A percentile compares a stretch with the other conserved stretches of the same genome.
Evolutionary conservation across 2,329 filamentous ascomycete genomes (phyloP).

Genomic region (Calonectria hawksworthii): DNA sequence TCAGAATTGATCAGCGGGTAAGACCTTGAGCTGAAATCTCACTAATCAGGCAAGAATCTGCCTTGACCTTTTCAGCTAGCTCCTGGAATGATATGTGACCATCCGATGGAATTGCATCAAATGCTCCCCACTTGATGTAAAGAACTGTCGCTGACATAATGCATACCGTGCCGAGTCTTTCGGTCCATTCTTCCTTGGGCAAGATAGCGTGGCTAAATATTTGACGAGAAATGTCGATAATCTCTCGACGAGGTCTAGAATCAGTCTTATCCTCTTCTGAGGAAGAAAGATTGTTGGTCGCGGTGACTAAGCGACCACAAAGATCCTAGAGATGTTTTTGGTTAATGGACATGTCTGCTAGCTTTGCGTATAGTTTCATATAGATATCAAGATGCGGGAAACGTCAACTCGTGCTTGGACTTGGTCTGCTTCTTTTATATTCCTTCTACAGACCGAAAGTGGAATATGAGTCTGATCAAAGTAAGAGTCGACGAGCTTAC

Average conservation of each 20-base stretch:
- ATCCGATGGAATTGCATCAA: conserved; percentile 48
- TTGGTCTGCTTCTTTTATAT: background rate
- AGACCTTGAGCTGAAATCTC: background rate
- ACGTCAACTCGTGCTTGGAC: background rate
- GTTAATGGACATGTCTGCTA: conserved; percentile 1
- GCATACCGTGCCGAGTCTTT: conserved; percentile 14
- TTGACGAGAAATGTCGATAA: conserved; percentile 5
- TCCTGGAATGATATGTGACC: conserved; percentile 45
- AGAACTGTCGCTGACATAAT: conserved; percentile 41
- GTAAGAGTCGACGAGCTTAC: too few species aligned
- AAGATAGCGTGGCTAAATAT: conserved; percentile 17
- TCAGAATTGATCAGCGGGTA: background rate
- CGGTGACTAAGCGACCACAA: background rate
- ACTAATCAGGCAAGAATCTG: conserved; percentile 46
- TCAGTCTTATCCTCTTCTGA: background rate
- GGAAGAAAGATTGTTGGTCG: conserved; percentile 3
- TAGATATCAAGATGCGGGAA: background rate
- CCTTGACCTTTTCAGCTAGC: conserved; percentile 45
- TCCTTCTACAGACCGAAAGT: background rate
- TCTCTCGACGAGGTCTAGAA: conserved; percentile 1
- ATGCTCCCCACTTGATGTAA: conserved; percentile 50
- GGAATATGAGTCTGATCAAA: too few species aligned
- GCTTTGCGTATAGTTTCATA: background rate
- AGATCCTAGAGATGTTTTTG: conserved; percentile 5
- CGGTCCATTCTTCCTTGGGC: conserved; percentile 22